phyloP scores from a whole-genome alignment of 306 rosid genomes.

The Sphenostylis stenocarpa region DNA sequence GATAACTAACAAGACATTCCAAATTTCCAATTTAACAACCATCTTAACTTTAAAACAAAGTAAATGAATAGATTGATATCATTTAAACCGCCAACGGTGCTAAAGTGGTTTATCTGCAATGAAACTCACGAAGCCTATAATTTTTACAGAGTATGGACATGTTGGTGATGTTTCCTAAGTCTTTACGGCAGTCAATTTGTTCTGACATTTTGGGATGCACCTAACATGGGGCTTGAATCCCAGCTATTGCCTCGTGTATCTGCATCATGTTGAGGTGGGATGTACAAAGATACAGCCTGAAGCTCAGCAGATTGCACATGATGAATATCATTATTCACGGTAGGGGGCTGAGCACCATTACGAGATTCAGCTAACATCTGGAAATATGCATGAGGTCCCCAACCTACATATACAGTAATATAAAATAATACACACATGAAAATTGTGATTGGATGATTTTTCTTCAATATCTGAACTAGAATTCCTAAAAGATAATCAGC shows the following conservation, averaged over 20 bases:
- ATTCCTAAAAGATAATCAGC: background rate
- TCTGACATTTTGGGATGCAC: conserved; percentile 53
- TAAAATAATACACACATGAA: background rate
- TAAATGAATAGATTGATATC: conserved; percentile 19
- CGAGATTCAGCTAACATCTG: conserved; percentile 67
- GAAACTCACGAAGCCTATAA: conserved; percentile 33
- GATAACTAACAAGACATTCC: conserved; percentile 15
- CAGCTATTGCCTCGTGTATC: conserved; percentile 36
- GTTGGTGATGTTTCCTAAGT: conserved; percentile 30
- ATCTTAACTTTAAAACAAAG: conserved; percentile 23
- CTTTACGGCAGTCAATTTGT: conserved; percentile 42
- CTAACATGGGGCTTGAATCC: conserved; percentile 55
- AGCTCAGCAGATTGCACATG: conserved; percentile 47
- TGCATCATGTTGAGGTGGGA: conserved; percentile 39
- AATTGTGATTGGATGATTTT: background rate
- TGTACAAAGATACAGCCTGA: conserved; percentile 40
- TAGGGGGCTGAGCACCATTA: conserved; percentile 35
- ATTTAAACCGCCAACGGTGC: background rate
- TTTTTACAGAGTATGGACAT: conserved; percentile 48
- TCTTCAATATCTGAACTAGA: conserved; percentile 2
- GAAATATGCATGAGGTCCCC: conserved; percentile 91
- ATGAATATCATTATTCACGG: conserved; percentile 32
- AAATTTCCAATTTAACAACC: background rate
- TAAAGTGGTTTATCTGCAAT: conserved; percentile 20
- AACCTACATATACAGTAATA: conserved; percentile 50